A percentile compares a stretch with the other conserved stretches of the same genome.
These are phyloP conservation scores for Epipyxis sp. DNA, from an alignment of 108 stramenopile species.

Conservation along the genomic window DNA sequence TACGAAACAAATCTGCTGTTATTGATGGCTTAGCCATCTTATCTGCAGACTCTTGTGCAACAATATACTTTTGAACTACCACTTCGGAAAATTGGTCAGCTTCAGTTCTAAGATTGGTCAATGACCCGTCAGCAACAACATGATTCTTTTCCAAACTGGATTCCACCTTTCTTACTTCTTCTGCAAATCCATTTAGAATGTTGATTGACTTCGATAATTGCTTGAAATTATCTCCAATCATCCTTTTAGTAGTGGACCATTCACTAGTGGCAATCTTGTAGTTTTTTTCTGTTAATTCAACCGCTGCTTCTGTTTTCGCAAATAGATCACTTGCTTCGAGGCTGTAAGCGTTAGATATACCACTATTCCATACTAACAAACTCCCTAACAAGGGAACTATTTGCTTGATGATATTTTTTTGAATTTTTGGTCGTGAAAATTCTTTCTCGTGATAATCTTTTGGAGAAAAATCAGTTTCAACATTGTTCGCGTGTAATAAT, in stretches of 20 bases:
- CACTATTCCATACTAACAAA: too few relatives aligned
- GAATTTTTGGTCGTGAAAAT: too few relatives aligned
- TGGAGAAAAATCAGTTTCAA: too few relatives aligned
- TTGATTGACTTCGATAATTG: not conserved
- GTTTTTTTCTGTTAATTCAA: not conserved
- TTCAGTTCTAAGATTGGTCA: not conserved
- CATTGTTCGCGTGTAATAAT: too few relatives aligned
- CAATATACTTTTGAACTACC: not conserved
- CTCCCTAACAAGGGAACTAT: too few relatives aligned
- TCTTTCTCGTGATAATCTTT: too few relatives aligned
- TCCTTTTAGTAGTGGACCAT: not conserved
- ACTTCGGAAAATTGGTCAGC: not conserved
- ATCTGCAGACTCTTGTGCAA: not conserved
- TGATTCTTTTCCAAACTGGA: not conserved
- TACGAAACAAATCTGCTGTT: not conserved
- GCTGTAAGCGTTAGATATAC: too few relatives aligned
- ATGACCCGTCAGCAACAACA: not conserved
- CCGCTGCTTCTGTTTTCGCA: not conserved
- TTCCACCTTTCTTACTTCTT: not conserved
- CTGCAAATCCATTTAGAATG: not conserved
- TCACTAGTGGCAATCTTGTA: not conserved
- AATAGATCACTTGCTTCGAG: not conserved
- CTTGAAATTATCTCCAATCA: not conserved
- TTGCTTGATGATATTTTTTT: too few relatives aligned
- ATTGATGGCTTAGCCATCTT: not conserved